Base-by-base conservation (phyloP, 2,329 filamentous ascomycete species). In the Elsinoe arachidis region DNA sequence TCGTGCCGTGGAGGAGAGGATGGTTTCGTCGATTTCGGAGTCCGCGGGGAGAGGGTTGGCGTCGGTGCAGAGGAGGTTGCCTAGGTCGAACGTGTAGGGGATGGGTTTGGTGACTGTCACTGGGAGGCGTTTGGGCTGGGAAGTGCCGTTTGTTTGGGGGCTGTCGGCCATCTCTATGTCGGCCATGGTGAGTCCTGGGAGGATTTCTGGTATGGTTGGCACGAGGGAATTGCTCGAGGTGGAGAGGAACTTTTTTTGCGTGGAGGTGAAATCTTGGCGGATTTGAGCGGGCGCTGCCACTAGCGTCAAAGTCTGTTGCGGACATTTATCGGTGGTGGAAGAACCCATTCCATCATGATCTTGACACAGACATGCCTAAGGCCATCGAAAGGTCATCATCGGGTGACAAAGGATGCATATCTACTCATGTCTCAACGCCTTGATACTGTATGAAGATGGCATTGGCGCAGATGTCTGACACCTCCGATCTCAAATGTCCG, bases 21-120 rank as follows among this genome's bases (percentile, higher is more conserved):
- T 58, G 61, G 85, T 73, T 37, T 76, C 68, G 30, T 72, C 62
- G 21, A 66, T 63, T 52, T 67, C 58, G 60, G 73, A 73, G 53
- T 72, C 73, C 61, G 84, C 73, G 51, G 80, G 75, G 54, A 93
- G 76, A 2, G 92, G 89, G 74, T 96, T 97, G 38, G 90, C 82
- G 74, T 97, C 93, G 68, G 85, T 85, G 72, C 84, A 87, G 69
- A 95, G 81, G 56, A 97, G 85, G 69, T 95, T 84, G 64, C 90
- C 86, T 39, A 96, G 85, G 72, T 96, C 90, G 76, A 95, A 96
- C 64, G 84, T 90, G 78, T 95, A 95, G 9, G 91, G 90, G 5
- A 87, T 95, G 3, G 90, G 86, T 74, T 95, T 95, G 60, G 85
- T 66, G 51, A 75, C 70, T 14, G 55, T 58, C 30, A 61, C 53